Evolutionary conservation across 2,329 filamentous ascomycete genomes (phyloP), one percentile per base, ranked within the genome.

Genomic region (Akanthomyces lecanii): DNA sequence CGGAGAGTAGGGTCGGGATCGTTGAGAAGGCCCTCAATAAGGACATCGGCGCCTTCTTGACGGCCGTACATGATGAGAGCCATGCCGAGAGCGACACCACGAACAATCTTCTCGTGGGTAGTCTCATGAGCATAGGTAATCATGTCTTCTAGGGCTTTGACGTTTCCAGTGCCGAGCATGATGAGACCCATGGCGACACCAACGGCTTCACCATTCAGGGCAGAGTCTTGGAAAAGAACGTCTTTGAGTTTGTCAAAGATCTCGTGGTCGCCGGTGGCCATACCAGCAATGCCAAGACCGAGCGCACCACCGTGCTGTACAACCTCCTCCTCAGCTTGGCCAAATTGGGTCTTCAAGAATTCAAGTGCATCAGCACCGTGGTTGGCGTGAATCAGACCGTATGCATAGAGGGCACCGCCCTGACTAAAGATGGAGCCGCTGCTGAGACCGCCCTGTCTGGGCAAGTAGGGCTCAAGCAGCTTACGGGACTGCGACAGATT

Each of bases 101-200:
- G 92, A 28, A 99, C 92, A 72, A 96, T 98, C 84, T 99, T 99
- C 81, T 99, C 95, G 78, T 99, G 95, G 66, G 96, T 94, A 1
- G 95, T 99, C 69, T 99, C 95, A 72, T 97, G 95, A 4, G 95
- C 92, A 72, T 99, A 99, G 53, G 92, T 90, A 64, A 97, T 95
- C 94, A 99, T 97, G 69, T 96, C 92, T 73, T 97, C 92, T 8
- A 99, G 79, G 10, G 92, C 93, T 74, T 91, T 92, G 73, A 92
- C 89, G 74, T 97, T 97, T 65, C 94, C 95, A n/a, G 94, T 97
- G 62, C 95, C 95, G 62, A 99, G 81, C 95, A 98, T 99, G 74
- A 99, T 93, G 53, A 99, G 84, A 76, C 95, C 95, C 92, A 99
- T 98, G 14, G 94, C 85, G 63, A 99, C 83, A 70, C 95, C 95